phyloP scores from a whole-genome alignment of 2,329 filamentous ascomycete species.

The Fusarium denticulatum region DNA sequence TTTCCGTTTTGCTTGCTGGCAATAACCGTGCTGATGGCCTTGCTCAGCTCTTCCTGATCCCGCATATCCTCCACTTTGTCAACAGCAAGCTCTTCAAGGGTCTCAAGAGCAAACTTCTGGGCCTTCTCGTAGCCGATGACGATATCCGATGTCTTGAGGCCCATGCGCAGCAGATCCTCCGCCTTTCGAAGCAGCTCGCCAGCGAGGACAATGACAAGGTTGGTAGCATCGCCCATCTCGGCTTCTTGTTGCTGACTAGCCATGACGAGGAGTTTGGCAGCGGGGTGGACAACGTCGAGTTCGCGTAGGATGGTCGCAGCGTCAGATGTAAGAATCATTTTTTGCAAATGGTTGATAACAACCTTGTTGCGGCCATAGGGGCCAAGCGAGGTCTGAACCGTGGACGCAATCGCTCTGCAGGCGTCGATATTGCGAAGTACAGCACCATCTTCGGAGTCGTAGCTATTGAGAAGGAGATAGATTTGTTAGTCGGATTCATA shows the following conservation, averaged over 20 bases:
- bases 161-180: constrained; percentile 95
- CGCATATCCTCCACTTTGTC: constrained; percentile 90
- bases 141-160: constrained; percentile 97
- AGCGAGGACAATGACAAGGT: constrained; percentile 94
- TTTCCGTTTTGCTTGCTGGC: constrained; percentile 96
- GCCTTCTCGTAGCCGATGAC: constrained; percentile 96
- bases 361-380: constrained; percentile 99
- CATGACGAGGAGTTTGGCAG: constrained; percentile 98
- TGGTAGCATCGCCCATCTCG: constrained; percentile 99
- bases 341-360: constrained; percentile 99
- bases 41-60: constrained; percentile 85
- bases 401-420: constrained; percentile 93
- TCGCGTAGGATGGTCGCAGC: constrained; percentile 97
- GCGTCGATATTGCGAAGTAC: constrained; percentile 99
- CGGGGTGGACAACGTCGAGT: constrained; percentile 97
- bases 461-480: constrained; percentile 65
- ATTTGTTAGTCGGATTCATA: not conserved
- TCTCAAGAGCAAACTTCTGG: constrained; percentile 85
- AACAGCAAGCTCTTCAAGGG: constrained; percentile 86
- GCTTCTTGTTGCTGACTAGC: constrained; percentile 98
- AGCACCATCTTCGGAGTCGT: constrained; percentile 98
- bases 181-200: constrained; percentile 97
- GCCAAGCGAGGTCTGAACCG: constrained; percentile 95
- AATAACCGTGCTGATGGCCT: constrained; percentile 94
- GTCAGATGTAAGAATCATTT: constrained; percentile 99